phyloP scores from a whole-genome alignment of 495 filamentous ascomycete species.

The Mycothermus thermophilus region DNA sequence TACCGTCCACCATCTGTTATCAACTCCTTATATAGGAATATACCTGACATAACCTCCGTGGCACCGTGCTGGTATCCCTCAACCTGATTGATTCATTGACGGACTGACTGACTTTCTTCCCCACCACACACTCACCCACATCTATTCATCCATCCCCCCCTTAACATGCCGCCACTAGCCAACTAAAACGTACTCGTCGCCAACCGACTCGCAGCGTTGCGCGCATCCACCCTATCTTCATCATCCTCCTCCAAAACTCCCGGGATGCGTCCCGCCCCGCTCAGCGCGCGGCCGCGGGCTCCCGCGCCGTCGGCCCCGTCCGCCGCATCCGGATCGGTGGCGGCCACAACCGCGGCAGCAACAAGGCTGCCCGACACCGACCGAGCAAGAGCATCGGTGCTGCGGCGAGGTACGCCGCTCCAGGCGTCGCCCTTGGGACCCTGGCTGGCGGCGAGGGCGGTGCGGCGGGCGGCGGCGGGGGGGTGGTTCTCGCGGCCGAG shows the following conservation, averaged over 20 bases:
- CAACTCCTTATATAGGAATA: too few species aligned
- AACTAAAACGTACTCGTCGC: slow-evolving; percentile 83
- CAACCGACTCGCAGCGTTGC: slow-evolving; percentile 85
- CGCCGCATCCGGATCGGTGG: slow-evolving; percentile 30
- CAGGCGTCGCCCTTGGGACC: slow-evolving; percentile 93
- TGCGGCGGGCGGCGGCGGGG: slow-evolving; percentile 41
- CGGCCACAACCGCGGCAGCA: slow-evolving; percentile 26
- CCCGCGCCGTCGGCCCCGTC: background rate
- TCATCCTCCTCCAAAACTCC: slow-evolving; percentile 75
- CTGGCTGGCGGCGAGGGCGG: slow-evolving; percentile 72
- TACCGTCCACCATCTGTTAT: too few species aligned
- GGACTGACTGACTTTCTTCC: too few species aligned
- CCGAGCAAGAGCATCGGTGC: slow-evolving; percentile 61
- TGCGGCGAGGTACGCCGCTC: slow-evolving; percentile 79
- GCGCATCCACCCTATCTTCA: slow-evolving; percentile 84
- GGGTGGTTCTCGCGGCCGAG: slow-evolving; percentile 83
- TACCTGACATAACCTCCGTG: too few species aligned
- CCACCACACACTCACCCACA: too few species aligned
- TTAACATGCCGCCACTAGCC: background rate
- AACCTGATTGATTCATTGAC: too few species aligned
- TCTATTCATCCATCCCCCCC: background rate
- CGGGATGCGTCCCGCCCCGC: slow-evolving; percentile 37
- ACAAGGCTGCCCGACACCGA: slow-evolving; percentile 61
- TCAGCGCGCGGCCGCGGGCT: slow-evolving; percentile 43
- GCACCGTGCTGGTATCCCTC: too few species aligned